Conservation (phyloP, 441 rosid species). For the Euphorbia corollata region DNA sequence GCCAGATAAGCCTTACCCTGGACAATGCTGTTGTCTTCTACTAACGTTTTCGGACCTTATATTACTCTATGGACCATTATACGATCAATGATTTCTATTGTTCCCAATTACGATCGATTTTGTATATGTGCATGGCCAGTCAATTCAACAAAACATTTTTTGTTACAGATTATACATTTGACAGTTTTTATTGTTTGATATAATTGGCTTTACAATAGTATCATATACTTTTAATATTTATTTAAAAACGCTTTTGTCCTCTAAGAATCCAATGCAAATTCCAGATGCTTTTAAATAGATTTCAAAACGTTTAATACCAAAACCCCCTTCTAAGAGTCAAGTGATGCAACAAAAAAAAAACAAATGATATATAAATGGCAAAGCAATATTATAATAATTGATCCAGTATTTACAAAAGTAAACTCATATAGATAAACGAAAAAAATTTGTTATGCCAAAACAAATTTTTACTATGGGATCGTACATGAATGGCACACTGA, state of each 20-base stretch:
- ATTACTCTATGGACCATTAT: background rate
- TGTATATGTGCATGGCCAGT: background rate
- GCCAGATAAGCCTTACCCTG: slow-evolving; percentile 21
- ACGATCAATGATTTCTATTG: slow-evolving; percentile 18
- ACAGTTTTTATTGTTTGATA: background rate
- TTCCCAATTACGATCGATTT: slow-evolving; percentile 13
- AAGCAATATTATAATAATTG: too few species aligned
- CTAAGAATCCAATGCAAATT: background rate
- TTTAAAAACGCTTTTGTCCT: background rate
- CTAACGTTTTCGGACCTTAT: slow-evolving; percentile 3
- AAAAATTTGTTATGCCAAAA: too few species aligned
- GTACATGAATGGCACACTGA: too few species aligned
- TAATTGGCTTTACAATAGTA: background rate
- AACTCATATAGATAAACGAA: too few species aligned
- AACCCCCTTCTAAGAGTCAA: background rate
- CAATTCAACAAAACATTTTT: background rate
- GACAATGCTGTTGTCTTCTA: slow-evolving; percentile 16
- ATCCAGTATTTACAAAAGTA: too few species aligned
- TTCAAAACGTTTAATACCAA: background rate
- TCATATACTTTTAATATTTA: background rate
- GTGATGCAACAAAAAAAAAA: too few species aligned
- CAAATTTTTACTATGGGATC: too few species aligned
- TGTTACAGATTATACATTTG: background rate
- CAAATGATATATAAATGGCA: too few species aligned
- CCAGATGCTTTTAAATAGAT: background rate